Evolutionary conservation across 176 grass and related monocot genomes (phyloP).

Genomic region (Guadua angustifolia): DNA sequence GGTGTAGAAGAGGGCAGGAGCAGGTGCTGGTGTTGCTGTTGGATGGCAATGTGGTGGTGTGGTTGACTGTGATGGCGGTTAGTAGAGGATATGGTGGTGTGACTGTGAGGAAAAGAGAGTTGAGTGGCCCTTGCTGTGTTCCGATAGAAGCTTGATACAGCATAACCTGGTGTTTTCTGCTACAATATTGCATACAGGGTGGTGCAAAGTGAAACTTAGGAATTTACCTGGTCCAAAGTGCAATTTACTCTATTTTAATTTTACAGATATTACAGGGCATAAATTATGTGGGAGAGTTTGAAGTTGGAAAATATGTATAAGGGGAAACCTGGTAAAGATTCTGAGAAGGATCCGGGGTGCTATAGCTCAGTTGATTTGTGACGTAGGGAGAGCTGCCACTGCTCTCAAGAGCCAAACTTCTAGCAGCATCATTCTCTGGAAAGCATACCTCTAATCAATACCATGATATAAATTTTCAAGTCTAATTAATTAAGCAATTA

Average conservation of each 20-base stretch:
- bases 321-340: slow-evolving; percentile 73
- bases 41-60: no score
- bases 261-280: not conserved
- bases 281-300: not conserved
- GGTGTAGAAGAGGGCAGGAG: no score
- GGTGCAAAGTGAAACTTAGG: no score
- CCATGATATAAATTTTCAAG: slow-evolving; percentile 17
- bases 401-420: slow-evolving; percentile 43
- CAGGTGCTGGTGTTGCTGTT: no score
- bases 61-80: no score
- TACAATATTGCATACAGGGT: no score
- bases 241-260: not conserved
- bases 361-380: slow-evolving; percentile 46
- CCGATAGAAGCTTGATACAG: no score
- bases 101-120: no score
- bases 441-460: slow-evolving; percentile 43
- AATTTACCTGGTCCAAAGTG: no score
- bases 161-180: no score
- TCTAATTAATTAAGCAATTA: slow-evolving; percentile 25
- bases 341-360: slow-evolving; percentile 42
- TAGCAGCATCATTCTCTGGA: slow-evolving; percentile 52
- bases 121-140: no score
- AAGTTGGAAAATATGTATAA: slow-evolving; percentile 31
- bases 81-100: no score
- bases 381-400: slow-evolving; percentile 36